Percentiles rank a stretch among this genome's conserved stretches.
These are phyloP conservation scores for Neonectria hederae DNA, from an alignment of 2,329 filamentous ascomycete species.

Conservation along the genomic window DNA sequence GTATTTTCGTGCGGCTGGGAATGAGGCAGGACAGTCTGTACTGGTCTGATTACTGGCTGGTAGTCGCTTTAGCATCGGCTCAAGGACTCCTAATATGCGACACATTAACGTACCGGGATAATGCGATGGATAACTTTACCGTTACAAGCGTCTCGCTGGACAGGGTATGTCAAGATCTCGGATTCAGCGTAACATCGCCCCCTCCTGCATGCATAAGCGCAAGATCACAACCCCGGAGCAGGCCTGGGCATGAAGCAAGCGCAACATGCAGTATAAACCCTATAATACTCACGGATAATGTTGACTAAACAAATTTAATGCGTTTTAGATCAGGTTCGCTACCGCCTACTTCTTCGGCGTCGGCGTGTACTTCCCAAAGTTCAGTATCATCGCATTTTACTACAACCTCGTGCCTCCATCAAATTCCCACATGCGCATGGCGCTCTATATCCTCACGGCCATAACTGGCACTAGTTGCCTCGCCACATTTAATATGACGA, in stretches of 20 bases:
- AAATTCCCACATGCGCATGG: constrained; percentile 27
- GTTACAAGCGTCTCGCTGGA: background rate
- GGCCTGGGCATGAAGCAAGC: background rate
- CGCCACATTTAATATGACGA: constrained; percentile 26
- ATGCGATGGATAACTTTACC: constrained; percentile 8
- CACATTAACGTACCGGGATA: constrained; percentile 3
- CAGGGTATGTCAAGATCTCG: constrained; percentile 1
- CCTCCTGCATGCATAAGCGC: background rate
- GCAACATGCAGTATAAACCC: background rate
- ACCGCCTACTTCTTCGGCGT: constrained; percentile 38
- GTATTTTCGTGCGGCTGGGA: constrained; percentile 11
- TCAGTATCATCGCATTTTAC: constrained; percentile 40
- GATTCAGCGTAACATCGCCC: background rate
- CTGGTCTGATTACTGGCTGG: constrained; percentile 1
- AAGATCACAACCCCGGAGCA: background rate
- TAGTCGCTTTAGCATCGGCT: background rate
- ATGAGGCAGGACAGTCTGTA: constrained; percentile 12
- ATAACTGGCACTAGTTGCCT: constrained; percentile 27
- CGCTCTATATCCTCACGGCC: constrained; percentile 23
- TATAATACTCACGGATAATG: background rate
- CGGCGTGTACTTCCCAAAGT: constrained; percentile 39
- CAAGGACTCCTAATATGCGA: constrained; percentile 11
- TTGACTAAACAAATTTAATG: background rate
- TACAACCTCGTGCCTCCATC: constrained; percentile 33
- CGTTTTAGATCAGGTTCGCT: constrained; percentile 27